Evolutionary conservation across 2,329 filamentous ascomycete genomes (phyloP), one percentile per base, ranked within the genome.

Genomic region (Colletotrichum tabaci): DNA sequence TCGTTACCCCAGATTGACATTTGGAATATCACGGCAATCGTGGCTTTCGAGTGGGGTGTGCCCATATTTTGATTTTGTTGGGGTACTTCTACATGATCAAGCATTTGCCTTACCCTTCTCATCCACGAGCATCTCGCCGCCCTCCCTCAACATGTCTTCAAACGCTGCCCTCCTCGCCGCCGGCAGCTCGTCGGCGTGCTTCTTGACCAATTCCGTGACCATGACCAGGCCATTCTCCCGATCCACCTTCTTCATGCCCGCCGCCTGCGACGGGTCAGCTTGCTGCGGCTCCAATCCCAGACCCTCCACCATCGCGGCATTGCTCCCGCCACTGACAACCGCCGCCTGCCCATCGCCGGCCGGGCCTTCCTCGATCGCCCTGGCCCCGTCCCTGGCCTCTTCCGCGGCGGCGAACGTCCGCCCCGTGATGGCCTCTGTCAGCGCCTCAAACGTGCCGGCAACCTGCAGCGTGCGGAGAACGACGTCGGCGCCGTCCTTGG

Each of bases 181-280:
- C 1, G 84, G 78, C 74, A 90, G 76, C 8, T 82, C 80, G 1
- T 80, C 77, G 0, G 82, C 80, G 21, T 82, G 81, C 55, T 82
- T 83, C 75, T 84, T 84, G 50, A 90, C 75, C 64, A 92, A 75
- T 78, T 91, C 87, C 2, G 85, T 85, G 4, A 90, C 84, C 67
- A 92, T 78, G 0, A 92, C 87, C 26, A 92, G 79, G 0, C 85
- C 88, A 72, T 92, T 92, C 77, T 91, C 89, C 10, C 89, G 84
- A 75, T 92, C 89, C 7, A 88, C 82, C 71, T 83, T 84, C 1
- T 81, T 80, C 82, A 87, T 87, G 53, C 82, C 82, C 1, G 83
- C 84, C 52, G 81, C 78, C 66, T 84, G 81, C 30, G 79, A 80
- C 0, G 83, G 79, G 61, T 87, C 84, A 4, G 82, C 82, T 70